Evolutionary conservation across 2,329 filamentous ascomycete species (phyloP), one percentile per base, ranked within the genome.

Genomic region (Metarhizium brunneum): DNA sequence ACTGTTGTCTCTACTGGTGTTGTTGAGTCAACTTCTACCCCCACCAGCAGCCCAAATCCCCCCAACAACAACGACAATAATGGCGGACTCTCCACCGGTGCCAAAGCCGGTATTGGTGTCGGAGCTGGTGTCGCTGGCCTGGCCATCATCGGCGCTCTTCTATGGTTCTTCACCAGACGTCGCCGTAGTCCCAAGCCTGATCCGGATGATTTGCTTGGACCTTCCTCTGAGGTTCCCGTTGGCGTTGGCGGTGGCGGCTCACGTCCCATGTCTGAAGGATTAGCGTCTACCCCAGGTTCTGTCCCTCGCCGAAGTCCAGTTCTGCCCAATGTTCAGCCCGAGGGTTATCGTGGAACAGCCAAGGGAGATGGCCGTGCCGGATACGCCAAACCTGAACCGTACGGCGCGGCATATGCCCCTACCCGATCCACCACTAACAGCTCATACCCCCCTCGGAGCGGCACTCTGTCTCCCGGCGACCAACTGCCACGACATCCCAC

Each of bases 61-160:
- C 55, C 47, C 56, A 59, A 52, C 56, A 58, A 18, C 56, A 57
- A 58, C 55, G 55, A 48, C 56, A 43, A 54, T 40, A 48, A 56
- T 36, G 59, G 62, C 10, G 70, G 72, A 4, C 66, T 76, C 10
- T 71, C 69, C 1, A 72, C 67, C 6, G 73, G 72, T 32, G 73
- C 72, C 58, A 74, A 75, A 68, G 71, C 70, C 47, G 73, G 73
- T 54, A 76, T 76, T 42, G 73, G 73, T 54, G 69, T 68, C 25
- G 73, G 70, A 52, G 69, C 65, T 18, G 72, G 67, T 58, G 62
- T 72, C 25, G 73, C 59, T 53, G 73, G 63, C 20, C 64, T 74
- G 10, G 58, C 64, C 40, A n/a, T 71, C 54, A 55, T 73, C 48
- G 66, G 56, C 47, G 62, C 57, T 20, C 54, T 67, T 48, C 38